phyloP scores from a whole-genome alignment of 768 basidiomycete species.

The Boletellus ananas region DNA sequence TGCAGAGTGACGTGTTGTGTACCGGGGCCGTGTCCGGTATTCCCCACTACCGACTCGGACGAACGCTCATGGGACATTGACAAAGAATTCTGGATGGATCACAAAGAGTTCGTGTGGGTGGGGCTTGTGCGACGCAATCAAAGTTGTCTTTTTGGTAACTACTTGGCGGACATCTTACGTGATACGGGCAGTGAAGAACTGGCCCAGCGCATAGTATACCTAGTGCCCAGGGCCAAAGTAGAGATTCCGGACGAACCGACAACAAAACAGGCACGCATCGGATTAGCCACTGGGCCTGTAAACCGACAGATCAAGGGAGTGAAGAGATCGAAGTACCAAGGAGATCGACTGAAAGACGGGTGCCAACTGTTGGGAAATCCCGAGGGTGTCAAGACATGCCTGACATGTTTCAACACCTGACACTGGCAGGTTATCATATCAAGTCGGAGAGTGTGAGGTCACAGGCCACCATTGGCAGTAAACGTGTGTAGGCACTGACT shows the following conservation, averaged over 20 bases:
- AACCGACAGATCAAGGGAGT: no score
- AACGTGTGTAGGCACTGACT: not conserved
- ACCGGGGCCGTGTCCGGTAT: not conserved
- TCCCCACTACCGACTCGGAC: not conserved
- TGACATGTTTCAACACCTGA: conserved; percentile 35
- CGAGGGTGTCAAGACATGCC: conserved; percentile 8
- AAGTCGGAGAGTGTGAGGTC: conserved; percentile 53
- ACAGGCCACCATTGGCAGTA: conserved; percentile 23
- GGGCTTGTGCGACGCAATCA: not conserved
- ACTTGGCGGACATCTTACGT: no score
- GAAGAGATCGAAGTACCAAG: not conserved
- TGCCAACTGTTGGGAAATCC: not conserved
- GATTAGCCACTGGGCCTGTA: not conserved
- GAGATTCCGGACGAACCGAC: no score
- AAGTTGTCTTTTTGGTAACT: no score
- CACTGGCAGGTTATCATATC: conserved; percentile 63
- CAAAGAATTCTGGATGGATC: not conserved
- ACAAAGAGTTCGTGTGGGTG: not conserved
- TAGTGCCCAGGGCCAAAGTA: no score
- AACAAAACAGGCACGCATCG: not conserved
- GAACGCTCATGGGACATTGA: conserved; percentile 1
- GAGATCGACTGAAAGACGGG: not conserved
- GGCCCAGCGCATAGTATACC: no score
- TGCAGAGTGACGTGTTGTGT: conserved; percentile 31
- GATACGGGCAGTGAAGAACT: no score